Percentiles rank a stretch among this genome's conserved stretches.
These are phyloP conservation scores for Chloris gayana DNA, from an alignment of 176 grass and related monocot species.

Conservation along the genomic window DNA sequence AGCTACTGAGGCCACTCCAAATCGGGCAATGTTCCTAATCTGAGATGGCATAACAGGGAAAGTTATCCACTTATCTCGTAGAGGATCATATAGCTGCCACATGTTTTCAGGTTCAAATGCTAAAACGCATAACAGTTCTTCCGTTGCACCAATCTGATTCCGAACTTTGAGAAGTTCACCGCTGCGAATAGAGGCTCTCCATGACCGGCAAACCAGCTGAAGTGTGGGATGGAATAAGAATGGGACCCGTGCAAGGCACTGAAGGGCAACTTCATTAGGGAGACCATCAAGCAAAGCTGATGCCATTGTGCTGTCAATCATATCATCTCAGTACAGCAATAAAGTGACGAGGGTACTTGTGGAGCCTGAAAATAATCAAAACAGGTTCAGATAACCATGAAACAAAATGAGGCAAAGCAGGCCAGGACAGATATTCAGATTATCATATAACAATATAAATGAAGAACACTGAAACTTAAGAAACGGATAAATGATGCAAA, in stretches of 20 bases:
- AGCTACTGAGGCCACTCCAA: constrained; percentile 70
- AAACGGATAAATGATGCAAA: constrained; percentile 8
- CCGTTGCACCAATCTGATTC: constrained; percentile 56
- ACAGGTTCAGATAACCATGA: constrained; percentile 29
- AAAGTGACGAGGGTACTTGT: constrained; percentile 17
- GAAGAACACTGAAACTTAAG: not conserved
- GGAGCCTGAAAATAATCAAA: constrained; percentile 55
- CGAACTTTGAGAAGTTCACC: constrained; percentile 65
- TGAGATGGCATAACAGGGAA: constrained; percentile 92
- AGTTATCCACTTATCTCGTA: constrained; percentile 84
- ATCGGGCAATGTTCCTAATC: constrained; percentile 89
- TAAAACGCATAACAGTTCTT: constrained; percentile 87
- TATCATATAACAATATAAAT: constrained; percentile 1
- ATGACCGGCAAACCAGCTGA: constrained; percentile 83
- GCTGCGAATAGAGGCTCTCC: constrained; percentile 62
- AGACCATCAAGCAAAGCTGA: constrained; percentile 81
- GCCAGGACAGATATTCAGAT: constrained; percentile 33
- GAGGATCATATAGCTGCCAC: constrained; percentile 97
- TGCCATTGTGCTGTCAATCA: constrained; percentile 39
- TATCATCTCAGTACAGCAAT: constrained; percentile 23
- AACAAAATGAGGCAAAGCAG: not conserved
- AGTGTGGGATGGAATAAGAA: constrained; percentile 71
- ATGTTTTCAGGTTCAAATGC: constrained; percentile 96
- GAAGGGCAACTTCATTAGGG: constrained; percentile 89
- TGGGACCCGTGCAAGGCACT: constrained; percentile 88